Conservation (phyloP, 73 alveolate genomes). For the Symbiodinium natans region DNA sequence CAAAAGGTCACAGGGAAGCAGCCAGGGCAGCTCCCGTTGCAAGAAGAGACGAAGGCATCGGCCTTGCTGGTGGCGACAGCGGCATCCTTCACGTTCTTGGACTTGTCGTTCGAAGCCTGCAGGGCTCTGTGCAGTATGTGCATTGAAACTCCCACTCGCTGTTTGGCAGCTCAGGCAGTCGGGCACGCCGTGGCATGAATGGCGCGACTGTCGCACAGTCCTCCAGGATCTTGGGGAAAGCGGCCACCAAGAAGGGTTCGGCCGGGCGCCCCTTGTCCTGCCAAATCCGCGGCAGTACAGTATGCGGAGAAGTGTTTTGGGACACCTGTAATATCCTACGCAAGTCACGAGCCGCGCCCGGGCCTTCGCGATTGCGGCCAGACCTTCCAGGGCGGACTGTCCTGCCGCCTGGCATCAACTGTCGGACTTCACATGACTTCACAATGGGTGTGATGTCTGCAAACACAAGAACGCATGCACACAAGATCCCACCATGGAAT, state of each 20-base stretch:
- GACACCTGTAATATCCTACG: constrained; percentile 13
- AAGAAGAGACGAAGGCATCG: not conserved
- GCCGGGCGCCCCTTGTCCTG: constrained; percentile 83
- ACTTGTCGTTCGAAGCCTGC: constrained; percentile 73
- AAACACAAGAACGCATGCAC: no score
- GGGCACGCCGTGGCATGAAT: not conserved
- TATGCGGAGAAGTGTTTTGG: not conserved
- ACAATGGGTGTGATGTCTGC: not conserved
- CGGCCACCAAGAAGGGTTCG: constrained; percentile 83
- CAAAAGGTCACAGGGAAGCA: not conserved
- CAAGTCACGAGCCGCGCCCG: constrained; percentile 43
- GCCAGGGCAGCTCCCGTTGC: not conserved
- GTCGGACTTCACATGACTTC: not conserved
- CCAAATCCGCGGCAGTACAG: not conserved
- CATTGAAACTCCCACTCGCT: not conserved
- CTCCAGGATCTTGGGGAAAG: constrained; percentile 80
- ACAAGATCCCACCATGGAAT: not conserved
- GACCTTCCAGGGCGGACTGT: constrained; percentile 56
- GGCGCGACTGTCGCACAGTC: constrained; percentile 32
- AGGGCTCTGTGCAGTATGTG: not conserved
- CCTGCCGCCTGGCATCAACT: not conserved
- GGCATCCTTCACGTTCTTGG: constrained; percentile 83
- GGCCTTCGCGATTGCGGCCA: constrained; percentile 55
- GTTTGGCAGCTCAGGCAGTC: not conserved
- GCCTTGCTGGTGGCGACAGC: constrained; percentile 92